Evolutionary conservation across 1,284 basidiomycete genomes (phyloP), one percentile per base, ranked within the genome.

Genomic region (Marasmius sp.): DNA sequence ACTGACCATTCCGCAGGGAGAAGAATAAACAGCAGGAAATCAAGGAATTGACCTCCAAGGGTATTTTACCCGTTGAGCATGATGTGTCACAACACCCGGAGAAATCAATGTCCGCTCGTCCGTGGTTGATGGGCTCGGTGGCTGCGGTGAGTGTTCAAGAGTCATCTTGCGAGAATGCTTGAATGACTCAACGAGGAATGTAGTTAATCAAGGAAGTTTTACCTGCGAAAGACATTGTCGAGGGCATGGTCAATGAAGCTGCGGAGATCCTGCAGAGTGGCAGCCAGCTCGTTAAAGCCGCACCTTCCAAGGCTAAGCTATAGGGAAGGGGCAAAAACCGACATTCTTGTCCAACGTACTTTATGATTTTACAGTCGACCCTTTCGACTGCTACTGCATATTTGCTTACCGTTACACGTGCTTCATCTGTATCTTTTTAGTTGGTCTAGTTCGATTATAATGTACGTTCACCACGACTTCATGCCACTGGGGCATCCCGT

Each of bases 31-130:
- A 85, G 70, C 79, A 75, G 1, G 89, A 93, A 78, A 93, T 94
- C 71, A 86, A 88, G 75, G 82, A 86, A 65, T 81, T 95, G 52
- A 92, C 89, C 0, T 80, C 85, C 1, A 83, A 89, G 75, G 94
- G 94, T 41, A 85, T 93, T 65, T 75, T 96, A 61, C 94, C 94
- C 9, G 80, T 85, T 65, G 79, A 86, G 36, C 76, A 84, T 9
- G 93, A 95, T 66, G 70, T 94, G 22, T 80, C 89, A 74, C 82
- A 85, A 68, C 87, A 91, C 70, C 92, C 93, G 1, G 90, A 93
- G 70, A 92, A 88, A 70, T 86, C 83, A 33, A 55, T 55, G 4
- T 38, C 38, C 18, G 49, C 37, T 34, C 59, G 66, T 18, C 57
- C 66, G 33, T 67, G 64, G 64, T 58, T 67, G 52, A 67, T 67